These are phyloP conservation scores for Crithidia brevicula DNA, from an alignment of 208 protist species.

Conservation along the genomic window DNA sequence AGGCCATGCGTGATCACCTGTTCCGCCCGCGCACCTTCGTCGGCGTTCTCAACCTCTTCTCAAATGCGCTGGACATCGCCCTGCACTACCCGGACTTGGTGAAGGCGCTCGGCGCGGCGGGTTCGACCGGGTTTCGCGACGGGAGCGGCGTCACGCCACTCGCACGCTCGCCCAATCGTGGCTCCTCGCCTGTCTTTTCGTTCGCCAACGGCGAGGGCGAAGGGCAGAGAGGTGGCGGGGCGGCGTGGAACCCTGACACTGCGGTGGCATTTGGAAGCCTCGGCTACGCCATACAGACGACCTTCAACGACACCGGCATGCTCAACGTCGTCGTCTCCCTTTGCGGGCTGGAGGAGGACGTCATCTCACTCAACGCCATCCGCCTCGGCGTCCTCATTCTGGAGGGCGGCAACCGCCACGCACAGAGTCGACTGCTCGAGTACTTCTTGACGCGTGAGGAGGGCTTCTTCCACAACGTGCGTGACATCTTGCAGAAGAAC, in stretches of 20 bases:
- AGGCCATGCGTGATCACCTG: conserved; percentile 50
- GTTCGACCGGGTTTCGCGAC: background rate
- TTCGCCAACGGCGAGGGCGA: background rate
- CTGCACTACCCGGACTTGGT: conserved; percentile 44
- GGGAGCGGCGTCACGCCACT: conserved; percentile 4
- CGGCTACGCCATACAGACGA: conserved; percentile 53
- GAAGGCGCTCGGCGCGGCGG: background rate
- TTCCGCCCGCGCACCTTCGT: conserved; percentile 67
- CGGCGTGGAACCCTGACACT: conserved; percentile 9
- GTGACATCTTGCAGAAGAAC: conserved; percentile 50
- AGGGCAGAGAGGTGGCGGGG: background rate
- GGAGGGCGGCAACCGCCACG: conserved; percentile 74
- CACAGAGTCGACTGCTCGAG: conserved; percentile 60
- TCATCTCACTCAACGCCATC: conserved; percentile 66
- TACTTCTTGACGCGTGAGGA: conserved; percentile 76
- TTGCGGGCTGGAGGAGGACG: conserved; percentile 56
- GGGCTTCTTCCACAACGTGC: conserved; percentile 78
- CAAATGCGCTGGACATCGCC: conserved; percentile 59
- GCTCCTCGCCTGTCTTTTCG: background rate
- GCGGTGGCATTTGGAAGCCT: conserved; percentile 15
- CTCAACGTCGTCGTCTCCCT: conserved; percentile 54
- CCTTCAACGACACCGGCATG: conserved; percentile 70
- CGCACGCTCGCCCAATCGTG: background rate
- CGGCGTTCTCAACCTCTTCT: conserved; percentile 67
- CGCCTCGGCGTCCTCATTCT: conserved; percentile 69